Evolutionary conservation across 352 stramenopile genomes (phyloP).

Genomic region (Globisporangium alternatum): DNA sequence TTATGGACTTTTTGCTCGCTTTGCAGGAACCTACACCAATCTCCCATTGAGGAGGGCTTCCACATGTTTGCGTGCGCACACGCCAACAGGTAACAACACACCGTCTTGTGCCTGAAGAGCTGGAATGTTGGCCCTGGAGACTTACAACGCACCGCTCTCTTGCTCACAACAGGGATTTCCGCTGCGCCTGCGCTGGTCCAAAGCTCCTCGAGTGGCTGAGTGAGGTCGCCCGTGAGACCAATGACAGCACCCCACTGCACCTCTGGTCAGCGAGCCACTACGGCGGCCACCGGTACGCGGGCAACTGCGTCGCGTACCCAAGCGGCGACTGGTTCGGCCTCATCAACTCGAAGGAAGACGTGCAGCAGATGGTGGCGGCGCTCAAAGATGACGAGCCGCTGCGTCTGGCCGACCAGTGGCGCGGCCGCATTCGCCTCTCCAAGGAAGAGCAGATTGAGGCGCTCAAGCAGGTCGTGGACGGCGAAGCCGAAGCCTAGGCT

Average conservation of each 20-base stretch:
- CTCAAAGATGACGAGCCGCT: constrained; percentile 42
- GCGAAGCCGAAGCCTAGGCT: background rate
- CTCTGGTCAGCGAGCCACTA: constrained; percentile 70
- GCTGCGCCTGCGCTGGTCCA: constrained; percentile 68
- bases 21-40: constrained; percentile 38
- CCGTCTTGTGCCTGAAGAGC: background rate
- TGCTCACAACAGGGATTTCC: constrained; percentile 46
- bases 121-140: too few species aligned
- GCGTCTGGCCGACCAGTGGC: constrained; percentile 51
- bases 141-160: too few species aligned
- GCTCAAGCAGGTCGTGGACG: constrained; percentile 26
- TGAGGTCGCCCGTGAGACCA: constrained; percentile 26
- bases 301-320: constrained; percentile 71
- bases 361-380: constrained; percentile 35
- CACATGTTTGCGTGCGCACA: constrained; percentile 77
- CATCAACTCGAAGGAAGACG: constrained; percentile 55
- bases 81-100: constrained; percentile 29
- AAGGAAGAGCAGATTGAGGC: constrained; percentile 47
- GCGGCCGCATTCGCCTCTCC: constrained; percentile 54
- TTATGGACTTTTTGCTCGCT: background rate
- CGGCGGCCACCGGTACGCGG: constrained; percentile 69
- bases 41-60: constrained; percentile 32
- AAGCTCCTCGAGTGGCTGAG: constrained; percentile 67
- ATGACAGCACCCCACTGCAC: constrained; percentile 27
- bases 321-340: constrained; percentile 76